Conservation (phyloP, 306 rosid genomes). For the Gillenia trifoliata region DNA sequence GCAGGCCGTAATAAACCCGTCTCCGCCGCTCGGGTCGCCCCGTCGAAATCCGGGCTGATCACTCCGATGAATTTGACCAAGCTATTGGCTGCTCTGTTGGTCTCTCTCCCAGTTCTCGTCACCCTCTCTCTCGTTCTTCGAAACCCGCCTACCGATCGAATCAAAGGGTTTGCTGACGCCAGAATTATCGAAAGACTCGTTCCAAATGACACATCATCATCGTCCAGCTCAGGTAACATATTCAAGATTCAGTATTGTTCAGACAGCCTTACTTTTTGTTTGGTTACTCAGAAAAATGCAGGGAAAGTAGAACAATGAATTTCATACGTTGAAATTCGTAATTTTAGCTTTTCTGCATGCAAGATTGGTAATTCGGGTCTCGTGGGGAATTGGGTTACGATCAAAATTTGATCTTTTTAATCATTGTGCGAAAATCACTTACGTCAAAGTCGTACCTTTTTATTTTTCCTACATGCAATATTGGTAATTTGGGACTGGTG, state of each 20-base stretch:
- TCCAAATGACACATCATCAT: not conserved
- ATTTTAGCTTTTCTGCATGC: not conserved
- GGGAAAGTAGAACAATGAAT: not conserved
- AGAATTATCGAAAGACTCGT: conserved; percentile 15
- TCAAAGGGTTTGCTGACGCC: conserved; percentile 25
- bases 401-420: not conserved
- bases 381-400: not conserved
- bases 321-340: not conserved
- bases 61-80: conserved; percentile 22
- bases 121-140: conserved; percentile 24
- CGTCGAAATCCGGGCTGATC: conserved; percentile 4
- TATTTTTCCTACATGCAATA: not conserved
- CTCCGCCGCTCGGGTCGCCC: not conserved
- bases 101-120: conserved; percentile 30
- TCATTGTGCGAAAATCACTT: too few species aligned
- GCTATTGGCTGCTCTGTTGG: conserved; percentile 22
- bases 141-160: conserved; percentile 16
- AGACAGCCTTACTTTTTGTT: not conserved
- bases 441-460: too few species aligned
- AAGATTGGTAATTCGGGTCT: not conserved
- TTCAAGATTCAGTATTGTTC: not conserved
- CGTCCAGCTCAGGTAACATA: not conserved
- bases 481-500: not conserved
- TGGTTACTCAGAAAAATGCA: not conserved
- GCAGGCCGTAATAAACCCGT: not conserved